Percentiles rank a stretch among this genome's conserved stretches.
Conservation (phyloP, 2,329 filamentous ascomycete species). For the Chaetomium sp. region DNA sequence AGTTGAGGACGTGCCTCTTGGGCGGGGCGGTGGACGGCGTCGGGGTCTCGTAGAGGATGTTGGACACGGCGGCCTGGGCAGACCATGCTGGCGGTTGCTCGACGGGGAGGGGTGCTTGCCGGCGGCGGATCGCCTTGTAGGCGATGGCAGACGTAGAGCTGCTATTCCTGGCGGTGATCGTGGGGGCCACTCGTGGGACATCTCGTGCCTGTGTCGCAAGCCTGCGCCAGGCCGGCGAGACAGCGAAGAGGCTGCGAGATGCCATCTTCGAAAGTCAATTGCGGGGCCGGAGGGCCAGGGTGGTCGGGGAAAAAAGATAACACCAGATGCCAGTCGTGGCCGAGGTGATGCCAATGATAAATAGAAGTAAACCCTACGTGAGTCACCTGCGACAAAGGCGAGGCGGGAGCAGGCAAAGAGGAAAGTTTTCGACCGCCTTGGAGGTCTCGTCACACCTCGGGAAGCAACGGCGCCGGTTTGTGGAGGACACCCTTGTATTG, state of each 20-base stretch:
- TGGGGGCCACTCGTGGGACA: constrained; percentile 19
- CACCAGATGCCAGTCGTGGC: background rate
- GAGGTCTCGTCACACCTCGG: constrained; percentile 12
- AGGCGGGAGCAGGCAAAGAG: constrained; percentile 1
- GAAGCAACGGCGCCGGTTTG: constrained; percentile 7
- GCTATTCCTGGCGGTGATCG: constrained; percentile 32
- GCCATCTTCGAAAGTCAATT: constrained; percentile 32
- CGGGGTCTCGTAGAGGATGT: constrained; percentile 98
- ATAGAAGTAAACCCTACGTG: constrained; percentile 2
- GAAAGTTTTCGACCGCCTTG: constrained; percentile 14
- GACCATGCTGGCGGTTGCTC: constrained; percentile 74
- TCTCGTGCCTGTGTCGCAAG: constrained; percentile 23
- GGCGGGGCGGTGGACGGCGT: constrained; percentile 74
- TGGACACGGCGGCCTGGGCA: constrained; percentile 90
- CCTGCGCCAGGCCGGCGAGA: constrained; percentile 33
- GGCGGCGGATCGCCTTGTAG: constrained; percentile 93
- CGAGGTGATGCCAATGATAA: background rate
- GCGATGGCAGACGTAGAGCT: constrained; percentile 83
- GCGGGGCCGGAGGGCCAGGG: constrained; percentile 14
- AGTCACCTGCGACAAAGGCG: constrained; percentile 11
- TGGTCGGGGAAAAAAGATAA: background rate
- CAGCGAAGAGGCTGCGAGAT: constrained; percentile 38
- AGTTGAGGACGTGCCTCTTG: constrained; percentile 96
- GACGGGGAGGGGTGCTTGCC: constrained; percentile 77
- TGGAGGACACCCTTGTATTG: constrained; percentile 16